Evolutionary conservation across 1,284 basidiomycete genomes (phyloP).

Genomic region (Mycosarcoma maydis): DNA sequence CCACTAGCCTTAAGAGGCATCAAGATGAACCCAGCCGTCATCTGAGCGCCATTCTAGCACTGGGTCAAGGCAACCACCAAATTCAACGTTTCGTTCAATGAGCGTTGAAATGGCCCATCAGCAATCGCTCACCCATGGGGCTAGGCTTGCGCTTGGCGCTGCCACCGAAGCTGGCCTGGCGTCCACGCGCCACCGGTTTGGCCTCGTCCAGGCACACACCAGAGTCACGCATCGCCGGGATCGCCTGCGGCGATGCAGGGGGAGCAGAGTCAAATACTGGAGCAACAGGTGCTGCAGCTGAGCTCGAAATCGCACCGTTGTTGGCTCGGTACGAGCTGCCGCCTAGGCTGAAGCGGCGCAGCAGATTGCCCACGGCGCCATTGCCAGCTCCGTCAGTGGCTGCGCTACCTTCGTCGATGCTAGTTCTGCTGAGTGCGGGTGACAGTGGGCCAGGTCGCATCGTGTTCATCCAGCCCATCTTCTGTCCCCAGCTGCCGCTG

Average conservation of each 20-base stretch:
- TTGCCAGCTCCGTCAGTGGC: slow-evolving; percentile 13
- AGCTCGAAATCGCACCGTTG: background rate
- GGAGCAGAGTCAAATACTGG: slow-evolving; percentile 20
- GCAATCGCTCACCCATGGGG: slow-evolving; percentile 61
- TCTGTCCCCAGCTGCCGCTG: slow-evolving; percentile 51
- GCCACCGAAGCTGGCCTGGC: slow-evolving; percentile 43
- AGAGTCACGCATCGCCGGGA: slow-evolving; percentile 28
- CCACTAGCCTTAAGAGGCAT: no score
- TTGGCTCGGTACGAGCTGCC: slow-evolving; percentile 37
- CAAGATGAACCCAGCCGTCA: no score
- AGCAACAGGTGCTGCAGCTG: slow-evolving; percentile 12
- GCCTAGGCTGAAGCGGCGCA: slow-evolving; percentile 52
- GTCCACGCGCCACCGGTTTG: slow-evolving; percentile 27
- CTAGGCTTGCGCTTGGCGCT: slow-evolving; percentile 54
- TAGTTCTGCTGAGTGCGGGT: slow-evolving; percentile 22
- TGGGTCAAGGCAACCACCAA: no score
- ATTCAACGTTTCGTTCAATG: slow-evolving; percentile 12
- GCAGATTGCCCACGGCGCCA: slow-evolving; percentile 47
- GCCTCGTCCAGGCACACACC: slow-evolving; percentile 26
- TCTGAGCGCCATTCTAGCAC: no score
- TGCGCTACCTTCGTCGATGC: slow-evolving; percentile 38
- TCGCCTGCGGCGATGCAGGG: slow-evolving; percentile 25
- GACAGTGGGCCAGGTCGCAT: slow-evolving; percentile 43
- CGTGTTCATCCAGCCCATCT: slow-evolving; percentile 44
- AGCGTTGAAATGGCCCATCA: slow-evolving; percentile 61